Evolutionary conservation across 179 eudicot genomes (phyloP).

Genomic region (Patellifolia procumbens): DNA sequence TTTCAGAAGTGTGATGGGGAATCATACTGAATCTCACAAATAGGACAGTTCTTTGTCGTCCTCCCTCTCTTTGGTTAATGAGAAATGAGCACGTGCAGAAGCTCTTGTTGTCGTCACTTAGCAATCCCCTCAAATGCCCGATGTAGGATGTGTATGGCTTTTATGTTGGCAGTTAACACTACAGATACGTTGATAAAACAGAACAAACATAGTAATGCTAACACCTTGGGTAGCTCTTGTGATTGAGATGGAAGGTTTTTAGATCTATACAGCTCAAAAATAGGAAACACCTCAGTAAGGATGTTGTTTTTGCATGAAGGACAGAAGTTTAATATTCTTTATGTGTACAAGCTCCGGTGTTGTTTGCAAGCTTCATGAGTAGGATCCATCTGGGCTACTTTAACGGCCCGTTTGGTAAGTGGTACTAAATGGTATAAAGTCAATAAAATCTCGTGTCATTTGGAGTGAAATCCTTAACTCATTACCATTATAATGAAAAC

Average conservation of each 20-base stretch:
- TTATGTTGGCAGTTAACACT: background rate
- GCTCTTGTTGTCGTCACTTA: background rate
- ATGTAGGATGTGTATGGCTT: background rate
- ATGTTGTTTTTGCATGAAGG: background rate
- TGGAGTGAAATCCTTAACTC: no score
- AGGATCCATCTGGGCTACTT: no score
- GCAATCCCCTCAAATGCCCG: background rate
- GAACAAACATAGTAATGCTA: background rate
- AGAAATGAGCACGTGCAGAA: background rate
- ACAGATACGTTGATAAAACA: background rate
- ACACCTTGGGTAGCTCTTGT: background rate
- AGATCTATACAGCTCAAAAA: background rate
- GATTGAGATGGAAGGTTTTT: background rate
- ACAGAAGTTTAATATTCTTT: no score
- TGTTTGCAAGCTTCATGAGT: background rate
- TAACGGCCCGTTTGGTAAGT: no score
- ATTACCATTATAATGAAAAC: no score
- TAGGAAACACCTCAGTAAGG: no score
- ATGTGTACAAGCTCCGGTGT: background rate
- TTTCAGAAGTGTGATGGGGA: background rate
- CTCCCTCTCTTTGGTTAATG: background rate
- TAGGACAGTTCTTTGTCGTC: background rate
- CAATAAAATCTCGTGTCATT: no score
- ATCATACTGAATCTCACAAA: background rate
- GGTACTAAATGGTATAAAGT: no score